These are phyloP conservation scores for Penicillium occitanis DNA, from an alignment of 2,329 filamentous ascomycete species.

Conservation along the genomic window DNA sequence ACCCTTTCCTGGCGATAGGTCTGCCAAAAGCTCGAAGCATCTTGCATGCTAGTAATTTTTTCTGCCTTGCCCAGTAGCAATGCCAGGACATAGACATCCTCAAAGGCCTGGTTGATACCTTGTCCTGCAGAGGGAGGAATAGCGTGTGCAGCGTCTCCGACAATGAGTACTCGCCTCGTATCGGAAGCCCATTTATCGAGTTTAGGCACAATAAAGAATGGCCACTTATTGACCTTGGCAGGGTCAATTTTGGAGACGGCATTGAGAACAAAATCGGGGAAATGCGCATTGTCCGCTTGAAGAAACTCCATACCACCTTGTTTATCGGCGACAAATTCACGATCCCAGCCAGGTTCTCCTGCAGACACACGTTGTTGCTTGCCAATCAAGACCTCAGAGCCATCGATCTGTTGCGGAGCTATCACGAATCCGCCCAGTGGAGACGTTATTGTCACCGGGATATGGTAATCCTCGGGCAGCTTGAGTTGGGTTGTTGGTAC, in stretches of 20 bases:
- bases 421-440: conserved; percentile 40
- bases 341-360: conserved; percentile 35
- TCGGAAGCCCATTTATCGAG: conserved; percentile 15
- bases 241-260: conserved; percentile 17
- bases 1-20: conserved; percentile 50
- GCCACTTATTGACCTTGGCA: conserved; percentile 13
- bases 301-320: conserved; percentile 23
- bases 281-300: conserved; percentile 30
- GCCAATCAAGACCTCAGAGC: conserved; percentile 37
- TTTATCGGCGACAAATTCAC: conserved; percentile 15
- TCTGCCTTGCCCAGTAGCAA: conserved; percentile 37
- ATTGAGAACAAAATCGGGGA: conserved; percentile 22
- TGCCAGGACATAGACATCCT: conserved; percentile 52
- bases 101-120: conserved; percentile 59
- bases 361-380: conserved; percentile 36
- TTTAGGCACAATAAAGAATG: conserved; percentile 18
- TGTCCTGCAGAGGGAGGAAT: conserved; percentile 61
- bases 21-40: conserved; percentile 49
- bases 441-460: conserved; percentile 37
- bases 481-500: conserved; percentile 13
- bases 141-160: conserved; percentile 65
- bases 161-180: conserved; percentile 42
- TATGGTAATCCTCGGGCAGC: conserved; percentile 24
- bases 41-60: conserved; percentile 25
- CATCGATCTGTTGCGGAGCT: conserved; percentile 38